Evolutionary conservation across 2,329 filamentous ascomycete species (phyloP).

Genomic region (Tolypocladium tundrense): DNA sequence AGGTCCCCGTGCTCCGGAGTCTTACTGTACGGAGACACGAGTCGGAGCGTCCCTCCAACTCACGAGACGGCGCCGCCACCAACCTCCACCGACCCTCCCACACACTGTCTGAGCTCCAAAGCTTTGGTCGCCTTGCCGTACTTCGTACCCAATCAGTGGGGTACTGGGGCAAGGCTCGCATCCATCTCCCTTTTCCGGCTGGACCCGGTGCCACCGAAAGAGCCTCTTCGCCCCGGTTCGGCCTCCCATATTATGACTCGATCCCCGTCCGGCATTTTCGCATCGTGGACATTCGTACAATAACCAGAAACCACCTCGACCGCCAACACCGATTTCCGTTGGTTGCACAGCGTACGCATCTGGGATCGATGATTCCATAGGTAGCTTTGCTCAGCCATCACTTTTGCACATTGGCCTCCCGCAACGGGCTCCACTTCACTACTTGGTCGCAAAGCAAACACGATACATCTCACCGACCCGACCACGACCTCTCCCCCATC

Average conservation of each 20-base stretch:
- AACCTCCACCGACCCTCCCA: background rate
- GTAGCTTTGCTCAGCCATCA: background rate
- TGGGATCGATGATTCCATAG: background rate
- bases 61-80: background rate
- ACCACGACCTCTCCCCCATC: background rate
- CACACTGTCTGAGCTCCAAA: background rate
- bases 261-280: background rate
- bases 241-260: background rate
- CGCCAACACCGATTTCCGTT: background rate
- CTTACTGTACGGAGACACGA: background rate
- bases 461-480: background rate
- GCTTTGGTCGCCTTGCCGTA: background rate
- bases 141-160: background rate
- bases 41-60: background rate
- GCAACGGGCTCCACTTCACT: background rate
- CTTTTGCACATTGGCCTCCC: background rate
- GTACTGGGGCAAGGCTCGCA: background rate
- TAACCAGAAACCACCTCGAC: background rate
- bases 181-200: constrained; percentile 2
- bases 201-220: constrained; percentile 1
- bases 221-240: background rate
- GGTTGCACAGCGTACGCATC: background rate
- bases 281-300: background rate
- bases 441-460: background rate
- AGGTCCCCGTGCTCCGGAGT: background rate